phyloP scores from a whole-genome alignment of 441 rosid genomes.

The Brassica balearica region DNA sequence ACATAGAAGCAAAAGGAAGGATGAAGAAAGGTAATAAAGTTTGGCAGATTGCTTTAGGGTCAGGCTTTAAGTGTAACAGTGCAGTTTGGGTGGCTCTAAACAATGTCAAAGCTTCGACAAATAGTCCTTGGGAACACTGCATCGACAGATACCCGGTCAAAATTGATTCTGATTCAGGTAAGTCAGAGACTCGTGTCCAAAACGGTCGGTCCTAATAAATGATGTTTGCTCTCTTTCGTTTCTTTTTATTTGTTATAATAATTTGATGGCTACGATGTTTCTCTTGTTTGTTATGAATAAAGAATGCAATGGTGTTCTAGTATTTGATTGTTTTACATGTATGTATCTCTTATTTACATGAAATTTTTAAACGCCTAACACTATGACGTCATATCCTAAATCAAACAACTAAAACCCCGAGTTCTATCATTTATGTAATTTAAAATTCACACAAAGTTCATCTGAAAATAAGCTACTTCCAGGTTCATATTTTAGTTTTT shows the following conservation, averaged over 20 bases:
- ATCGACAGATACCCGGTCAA: constrained; percentile 69
- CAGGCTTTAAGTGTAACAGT: constrained; percentile 93
- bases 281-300: constrained; percentile 35
- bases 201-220: constrained; percentile 36
- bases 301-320: constrained; percentile 11
- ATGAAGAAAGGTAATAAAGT: constrained; percentile 73
- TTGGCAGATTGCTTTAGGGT: constrained; percentile 93
- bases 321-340: neutral
- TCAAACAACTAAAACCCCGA: neutral
- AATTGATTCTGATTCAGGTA: constrained; percentile 34
- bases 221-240: neutral
- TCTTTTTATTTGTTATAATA: constrained; percentile 15
- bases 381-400: neutral
- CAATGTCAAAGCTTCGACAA: constrained; percentile 62
- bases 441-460: neutral
- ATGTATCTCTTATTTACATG: neutral
- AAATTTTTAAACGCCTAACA: neutral
- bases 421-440: neutral
- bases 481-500: too few species aligned
- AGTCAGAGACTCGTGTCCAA: constrained; percentile 30
- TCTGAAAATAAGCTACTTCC: neutral
- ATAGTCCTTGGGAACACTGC: constrained; percentile 86
- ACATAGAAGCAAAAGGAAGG: constrained; percentile 82
- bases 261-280: constrained; percentile 23
- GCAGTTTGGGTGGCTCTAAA: constrained; percentile 81